Evolutionary conservation across 2,329 filamentous ascomycete genomes (phyloP).

Genomic region (Aspergillus pseudoterreus): DNA sequence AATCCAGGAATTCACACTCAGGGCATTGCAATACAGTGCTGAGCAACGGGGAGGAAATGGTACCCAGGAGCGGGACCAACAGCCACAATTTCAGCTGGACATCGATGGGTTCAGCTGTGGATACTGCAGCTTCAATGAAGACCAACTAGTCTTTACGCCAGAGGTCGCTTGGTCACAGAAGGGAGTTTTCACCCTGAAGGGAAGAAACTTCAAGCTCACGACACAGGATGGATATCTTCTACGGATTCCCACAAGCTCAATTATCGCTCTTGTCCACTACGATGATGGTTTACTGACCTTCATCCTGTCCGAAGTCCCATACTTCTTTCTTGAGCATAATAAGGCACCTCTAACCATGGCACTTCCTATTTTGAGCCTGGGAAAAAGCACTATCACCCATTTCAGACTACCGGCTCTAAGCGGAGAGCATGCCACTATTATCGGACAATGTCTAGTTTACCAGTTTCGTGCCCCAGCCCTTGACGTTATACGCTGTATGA

Average conservation of each 20-base stretch:
- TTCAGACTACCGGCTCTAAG: constrained; percentile 2
- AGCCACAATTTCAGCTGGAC: constrained; percentile 11
- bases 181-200: constrained; percentile 39
- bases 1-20: constrained; percentile 34
- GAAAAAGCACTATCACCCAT: constrained; percentile 1
- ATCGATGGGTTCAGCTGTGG: constrained; percentile 39
- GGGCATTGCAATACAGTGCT: constrained; percentile 28
- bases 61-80: constrained; percentile 2
- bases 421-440: constrained; percentile 5
- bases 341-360: neutral
- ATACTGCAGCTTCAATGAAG: constrained; percentile 41
- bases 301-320: constrained; percentile 51
- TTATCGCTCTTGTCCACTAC: constrained; percentile 47
- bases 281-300: constrained; percentile 42
- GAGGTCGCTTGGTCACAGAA: constrained; percentile 12
- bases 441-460: constrained; percentile 44
- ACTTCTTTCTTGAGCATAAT: constrained; percentile 36
- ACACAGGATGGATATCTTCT: constrained; percentile 33
- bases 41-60: constrained; percentile 13
- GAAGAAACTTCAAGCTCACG: constrained; percentile 40
- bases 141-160: constrained; percentile 41
- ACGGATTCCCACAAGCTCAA: constrained; percentile 49
- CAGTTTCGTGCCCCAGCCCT: constrained; percentile 27
- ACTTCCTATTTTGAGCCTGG: neutral
- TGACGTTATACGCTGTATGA: constrained; percentile 1